Evolutionary conservation across 495 filamentous ascomycete genomes (phyloP).

Genomic region (Penicillium taxi): DNA sequence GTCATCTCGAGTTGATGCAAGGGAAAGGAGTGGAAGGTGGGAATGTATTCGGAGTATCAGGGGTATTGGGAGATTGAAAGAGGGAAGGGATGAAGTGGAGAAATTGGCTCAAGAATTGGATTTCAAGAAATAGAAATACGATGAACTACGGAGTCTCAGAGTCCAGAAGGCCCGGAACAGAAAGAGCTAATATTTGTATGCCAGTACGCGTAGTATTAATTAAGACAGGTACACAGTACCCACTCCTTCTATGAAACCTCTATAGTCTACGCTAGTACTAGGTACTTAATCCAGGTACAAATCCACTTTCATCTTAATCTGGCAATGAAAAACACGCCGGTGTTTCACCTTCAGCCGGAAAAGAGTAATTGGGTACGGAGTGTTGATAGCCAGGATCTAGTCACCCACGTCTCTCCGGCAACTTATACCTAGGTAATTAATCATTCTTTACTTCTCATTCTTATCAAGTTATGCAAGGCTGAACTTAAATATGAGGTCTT

Average conservation of each 20-base stretch:
- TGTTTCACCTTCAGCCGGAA: constrained; percentile 29
- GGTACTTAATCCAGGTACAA: no score
- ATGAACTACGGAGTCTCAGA: constrained; percentile 3
- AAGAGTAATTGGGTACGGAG: constrained; percentile 6
- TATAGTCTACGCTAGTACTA: no score
- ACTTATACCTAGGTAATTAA: constrained; percentile 16
- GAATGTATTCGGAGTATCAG: constrained; percentile 5
- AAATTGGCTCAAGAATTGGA: no score
- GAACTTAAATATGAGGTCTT: background rate
- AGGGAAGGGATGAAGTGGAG: background rate
- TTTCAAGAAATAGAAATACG: no score
- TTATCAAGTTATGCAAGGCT: background rate
- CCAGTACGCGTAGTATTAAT: no score
- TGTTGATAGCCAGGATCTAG: constrained; percentile 6
- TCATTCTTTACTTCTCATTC: no score
- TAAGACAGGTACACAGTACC: no score
- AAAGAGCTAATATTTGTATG: background rate
- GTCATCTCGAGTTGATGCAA: constrained; percentile 37
- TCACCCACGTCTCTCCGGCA: constrained; percentile 28
- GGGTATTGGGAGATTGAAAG: constrained; percentile 4
- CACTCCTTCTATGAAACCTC: no score
- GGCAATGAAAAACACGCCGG: constrained; percentile 29
- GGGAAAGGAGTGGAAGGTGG: constrained; percentile 4
- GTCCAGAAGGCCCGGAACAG: background rate
- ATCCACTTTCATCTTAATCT: no score